phyloP scores from a whole-genome alignment of 169 alveolate genomes.

The Sarcocystis neurona region DNA sequence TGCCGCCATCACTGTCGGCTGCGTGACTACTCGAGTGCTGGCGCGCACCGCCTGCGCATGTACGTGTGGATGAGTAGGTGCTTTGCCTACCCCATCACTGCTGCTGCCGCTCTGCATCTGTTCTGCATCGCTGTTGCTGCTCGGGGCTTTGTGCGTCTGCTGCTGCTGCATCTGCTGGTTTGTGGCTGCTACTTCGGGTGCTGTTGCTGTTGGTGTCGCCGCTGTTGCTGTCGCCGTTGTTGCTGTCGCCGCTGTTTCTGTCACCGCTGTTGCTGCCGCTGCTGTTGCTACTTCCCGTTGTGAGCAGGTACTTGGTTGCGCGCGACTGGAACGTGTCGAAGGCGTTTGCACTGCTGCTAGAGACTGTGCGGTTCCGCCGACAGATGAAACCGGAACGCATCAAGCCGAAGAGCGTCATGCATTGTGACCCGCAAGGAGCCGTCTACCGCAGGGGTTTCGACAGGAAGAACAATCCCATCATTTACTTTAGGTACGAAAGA shows the following conservation, averaged over 20 bases:
- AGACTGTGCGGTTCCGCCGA: conserved; percentile 50
- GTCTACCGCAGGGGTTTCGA: conserved; percentile 60
- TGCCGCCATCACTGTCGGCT: too few species aligned
- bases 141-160: neutral
- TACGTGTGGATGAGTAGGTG: too few species aligned
- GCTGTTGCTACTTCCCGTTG: neutral
- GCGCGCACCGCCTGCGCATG: too few species aligned
- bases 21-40: too few species aligned
- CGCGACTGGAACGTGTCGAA: conserved; percentile 55
- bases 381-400: conserved; percentile 53
- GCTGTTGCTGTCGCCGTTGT: too few species aligned
- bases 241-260: neutral
- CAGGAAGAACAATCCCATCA: conserved; percentile 32
- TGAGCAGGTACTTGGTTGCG: conserved; percentile 34
- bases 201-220: too few species aligned
- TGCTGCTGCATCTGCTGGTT: neutral
- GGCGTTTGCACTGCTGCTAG: conserved; percentile 46
- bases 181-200: neutral
- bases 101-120: too few species aligned
- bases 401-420: conserved; percentile 46
- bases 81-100: too few species aligned
- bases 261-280: too few species aligned
- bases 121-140: neutral
- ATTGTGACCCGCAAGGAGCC: neutral
- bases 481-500: conserved; percentile 45